phyloP scores from a whole-genome alignment of 2,329 filamentous ascomycete species.

The Tolypocladium paradoxum region DNA sequence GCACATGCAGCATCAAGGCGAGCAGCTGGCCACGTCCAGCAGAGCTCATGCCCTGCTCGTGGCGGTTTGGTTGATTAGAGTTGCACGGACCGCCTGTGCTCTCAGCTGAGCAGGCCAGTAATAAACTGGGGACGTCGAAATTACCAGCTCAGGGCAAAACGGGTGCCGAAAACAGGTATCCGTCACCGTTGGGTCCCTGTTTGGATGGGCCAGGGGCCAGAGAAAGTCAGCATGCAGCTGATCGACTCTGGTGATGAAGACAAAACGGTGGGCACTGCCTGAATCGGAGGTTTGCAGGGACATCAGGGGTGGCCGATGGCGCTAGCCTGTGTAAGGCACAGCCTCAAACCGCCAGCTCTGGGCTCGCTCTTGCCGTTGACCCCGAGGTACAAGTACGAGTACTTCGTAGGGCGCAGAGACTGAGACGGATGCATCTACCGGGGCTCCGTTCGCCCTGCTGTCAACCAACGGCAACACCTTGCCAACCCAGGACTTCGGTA shows the following conservation, averaged over 20 bases:
- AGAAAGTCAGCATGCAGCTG: neutral
- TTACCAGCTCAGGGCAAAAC: neutral
- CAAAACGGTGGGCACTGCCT: neutral
- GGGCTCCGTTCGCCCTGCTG: neutral
- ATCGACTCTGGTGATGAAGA: neutral
- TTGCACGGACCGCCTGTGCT: neutral
- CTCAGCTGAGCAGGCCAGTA: neutral
- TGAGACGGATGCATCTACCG: neutral
- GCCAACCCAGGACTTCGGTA: too few relatives aligned
- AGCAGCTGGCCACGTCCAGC: neutral
- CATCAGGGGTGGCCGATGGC: constrained; percentile 10
- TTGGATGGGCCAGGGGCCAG: neutral
- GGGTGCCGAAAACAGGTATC: neutral
- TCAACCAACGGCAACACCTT: neutral
- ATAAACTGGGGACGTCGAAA: neutral
- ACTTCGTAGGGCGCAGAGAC: too few relatives aligned
- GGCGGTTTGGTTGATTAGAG: neutral
- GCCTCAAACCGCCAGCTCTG: neutral
- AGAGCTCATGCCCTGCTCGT: neutral
- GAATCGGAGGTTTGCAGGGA: constrained; percentile 10
- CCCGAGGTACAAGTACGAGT: too few relatives aligned
- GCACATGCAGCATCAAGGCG: neutral
- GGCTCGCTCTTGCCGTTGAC: neutral
- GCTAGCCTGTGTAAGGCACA: constrained; percentile 5
- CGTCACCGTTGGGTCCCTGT: too few relatives aligned